A percentile compares a stretch with the other conserved stretches of the same genome.
Conservation (phyloP, 108 stramenopile genomes). For the Skeletonema potamos region DNA sequence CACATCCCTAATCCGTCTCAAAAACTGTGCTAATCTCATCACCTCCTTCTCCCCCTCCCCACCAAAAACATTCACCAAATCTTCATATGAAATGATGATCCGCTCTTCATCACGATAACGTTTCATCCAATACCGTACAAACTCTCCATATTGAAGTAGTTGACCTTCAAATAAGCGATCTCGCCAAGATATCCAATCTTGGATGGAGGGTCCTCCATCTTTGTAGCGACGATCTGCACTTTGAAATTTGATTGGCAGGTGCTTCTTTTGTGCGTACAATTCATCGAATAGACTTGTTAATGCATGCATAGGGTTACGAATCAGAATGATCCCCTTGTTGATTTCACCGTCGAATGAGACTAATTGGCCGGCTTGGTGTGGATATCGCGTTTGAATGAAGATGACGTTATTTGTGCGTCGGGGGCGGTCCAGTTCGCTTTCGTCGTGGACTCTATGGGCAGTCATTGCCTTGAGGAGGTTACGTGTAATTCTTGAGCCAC, state of each 20-base stretch:
- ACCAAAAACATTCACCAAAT: conserved; percentile 1
- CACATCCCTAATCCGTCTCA: background rate
- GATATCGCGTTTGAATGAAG: conserved; percentile 10
- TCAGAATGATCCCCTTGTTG: background rate
- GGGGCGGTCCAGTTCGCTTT: background rate
- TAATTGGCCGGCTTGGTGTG: conserved; percentile 5
- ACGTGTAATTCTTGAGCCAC: conserved; percentile 3
- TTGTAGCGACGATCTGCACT: background rate
- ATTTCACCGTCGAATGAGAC: background rate
- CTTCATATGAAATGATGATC: conserved; percentile 10
- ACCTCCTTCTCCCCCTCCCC: conserved; percentile 1
- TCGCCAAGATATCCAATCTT: conserved; percentile 24
- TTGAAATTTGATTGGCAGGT: conserved; percentile 14
- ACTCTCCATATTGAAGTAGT: background rate
- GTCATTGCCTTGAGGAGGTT: conserved; percentile 1
- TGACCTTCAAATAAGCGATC: conserved; percentile 4
- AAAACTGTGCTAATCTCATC: conserved; percentile 1
- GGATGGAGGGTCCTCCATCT: background rate
- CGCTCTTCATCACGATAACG: background rate
- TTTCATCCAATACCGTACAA: conserved; percentile 12
- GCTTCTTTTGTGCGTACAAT: conserved; percentile 4
- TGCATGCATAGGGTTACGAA: conserved; percentile 17
- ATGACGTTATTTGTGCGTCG: background rate
- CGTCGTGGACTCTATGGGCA: background rate
- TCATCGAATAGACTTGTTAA: conserved; percentile 9